Evolutionary conservation across 345 rosid genomes (phyloP).

Genomic region (Brassica nigra): DNA sequence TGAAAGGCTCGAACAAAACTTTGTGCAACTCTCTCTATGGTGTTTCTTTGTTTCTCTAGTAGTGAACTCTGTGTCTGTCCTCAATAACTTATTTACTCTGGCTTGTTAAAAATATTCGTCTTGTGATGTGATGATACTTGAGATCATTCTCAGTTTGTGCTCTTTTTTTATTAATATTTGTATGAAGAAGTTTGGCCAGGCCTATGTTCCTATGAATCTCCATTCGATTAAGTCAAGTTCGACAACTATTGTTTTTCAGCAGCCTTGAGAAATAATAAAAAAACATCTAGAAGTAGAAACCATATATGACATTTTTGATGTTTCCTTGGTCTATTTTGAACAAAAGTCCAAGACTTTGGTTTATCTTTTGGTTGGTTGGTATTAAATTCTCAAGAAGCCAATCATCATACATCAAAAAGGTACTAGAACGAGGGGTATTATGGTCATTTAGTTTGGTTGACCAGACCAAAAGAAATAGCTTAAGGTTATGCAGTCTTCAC

Average conservation of each 20-base stretch:
- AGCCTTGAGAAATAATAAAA: neutral
- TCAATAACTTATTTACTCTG: neutral
- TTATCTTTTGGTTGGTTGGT: neutral
- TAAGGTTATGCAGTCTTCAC: neutral
- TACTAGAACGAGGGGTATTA: neutral
- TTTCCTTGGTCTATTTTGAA: neutral
- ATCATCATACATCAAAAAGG: neutral
- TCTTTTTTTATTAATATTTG: neutral
- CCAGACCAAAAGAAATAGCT: neutral
- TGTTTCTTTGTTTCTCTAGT: conserved; percentile 9
- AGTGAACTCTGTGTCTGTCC: neutral
- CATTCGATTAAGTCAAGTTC: neutral
- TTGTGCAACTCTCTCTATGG: neutral
- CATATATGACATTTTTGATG: neutral
- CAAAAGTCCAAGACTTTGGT: conserved; percentile 2
- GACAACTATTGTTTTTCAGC: neutral
- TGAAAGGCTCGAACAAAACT: conserved; percentile 21
- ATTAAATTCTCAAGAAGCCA: neutral
- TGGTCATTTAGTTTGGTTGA: conserved; percentile 7
- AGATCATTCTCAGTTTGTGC: neutral
- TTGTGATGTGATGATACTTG: neutral
- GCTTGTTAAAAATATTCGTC: conserved; percentile 16
- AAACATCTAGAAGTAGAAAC: neutral
- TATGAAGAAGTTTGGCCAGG: conserved; percentile 19
- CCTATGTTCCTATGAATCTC: neutral